Evolutionary conservation across 805 yeast genomes (phyloP).

Genomic region (Saturnispora galanensis): DNA sequence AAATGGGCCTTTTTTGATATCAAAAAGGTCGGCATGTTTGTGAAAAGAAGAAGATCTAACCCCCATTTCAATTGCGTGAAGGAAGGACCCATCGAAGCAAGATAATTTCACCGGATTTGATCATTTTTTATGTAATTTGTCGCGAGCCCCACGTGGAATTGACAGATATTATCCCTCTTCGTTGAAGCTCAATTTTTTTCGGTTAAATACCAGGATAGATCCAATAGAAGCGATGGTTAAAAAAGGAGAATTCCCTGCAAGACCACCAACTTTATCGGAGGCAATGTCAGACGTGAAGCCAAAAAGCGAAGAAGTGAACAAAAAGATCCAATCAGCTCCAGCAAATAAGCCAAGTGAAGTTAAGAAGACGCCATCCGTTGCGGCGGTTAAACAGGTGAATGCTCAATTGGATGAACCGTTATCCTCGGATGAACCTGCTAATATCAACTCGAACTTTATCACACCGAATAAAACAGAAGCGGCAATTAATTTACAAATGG

Average conservation of each 20-base stretch:
- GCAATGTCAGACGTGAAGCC: conserved; percentile 6
- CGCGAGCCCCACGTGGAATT: background rate
- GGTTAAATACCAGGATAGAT: too few species aligned
- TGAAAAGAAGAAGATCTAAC: too few species aligned
- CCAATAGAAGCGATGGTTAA: conserved; percentile 2
- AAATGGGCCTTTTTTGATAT: too few species aligned
- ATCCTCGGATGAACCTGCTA: conserved; percentile 40
- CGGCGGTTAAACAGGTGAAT: conserved; percentile 7
- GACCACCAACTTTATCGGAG: conserved; percentile 15
- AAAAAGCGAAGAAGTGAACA: background rate
- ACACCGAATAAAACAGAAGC: conserved; percentile 52
- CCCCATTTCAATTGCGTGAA: too few species aligned
- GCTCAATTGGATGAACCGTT: conserved; percentile 31
- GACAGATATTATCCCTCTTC: background rate
- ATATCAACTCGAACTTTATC: conserved; percentile 38
- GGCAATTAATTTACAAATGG: conserved; percentile 54
- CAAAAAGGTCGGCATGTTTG: too few species aligned
- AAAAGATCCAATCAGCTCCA: background rate
- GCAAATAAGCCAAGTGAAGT: background rate
- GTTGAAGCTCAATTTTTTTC: too few species aligned
- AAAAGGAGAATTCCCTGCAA: conserved; percentile 14
- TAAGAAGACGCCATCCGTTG: background rate
- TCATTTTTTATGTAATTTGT: too few species aligned
- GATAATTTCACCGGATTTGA: too few species aligned
- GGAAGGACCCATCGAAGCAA: too few species aligned